Conservation (phyloP, 2,329 filamentous ascomycete species). For the Zymoseptoria tritici region DNA sequence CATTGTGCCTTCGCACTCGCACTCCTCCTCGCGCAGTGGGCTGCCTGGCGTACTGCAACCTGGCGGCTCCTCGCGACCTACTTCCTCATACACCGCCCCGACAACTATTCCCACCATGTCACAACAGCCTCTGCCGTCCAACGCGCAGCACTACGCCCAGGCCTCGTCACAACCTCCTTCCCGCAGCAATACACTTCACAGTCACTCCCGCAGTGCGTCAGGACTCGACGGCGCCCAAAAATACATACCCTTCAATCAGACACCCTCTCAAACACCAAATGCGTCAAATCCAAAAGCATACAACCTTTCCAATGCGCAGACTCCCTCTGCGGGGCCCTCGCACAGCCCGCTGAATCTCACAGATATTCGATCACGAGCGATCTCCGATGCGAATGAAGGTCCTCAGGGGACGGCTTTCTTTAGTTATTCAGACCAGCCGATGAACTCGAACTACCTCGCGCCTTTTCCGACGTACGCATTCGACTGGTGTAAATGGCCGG, state of each 20-base stretch:
- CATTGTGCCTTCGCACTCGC: constrained; percentile 20
- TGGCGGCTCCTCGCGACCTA: constrained; percentile 38
- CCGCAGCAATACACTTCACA: constrained; percentile 62
- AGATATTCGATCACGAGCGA: constrained; percentile 81
- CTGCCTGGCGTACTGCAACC: constrained; percentile 57
- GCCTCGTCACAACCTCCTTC: constrained; percentile 31
- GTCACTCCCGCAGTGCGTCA: constrained; percentile 63
- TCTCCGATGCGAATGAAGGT: constrained; percentile 71
- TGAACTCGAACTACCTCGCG: constrained; percentile 83
- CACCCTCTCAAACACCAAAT: constrained; percentile 47
- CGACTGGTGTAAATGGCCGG: constrained; percentile 98
- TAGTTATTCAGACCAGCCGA: constrained; percentile 59
- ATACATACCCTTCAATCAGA: constrained; percentile 57
- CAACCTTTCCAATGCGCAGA: constrained; percentile 56
- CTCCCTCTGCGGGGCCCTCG: constrained; percentile 55
- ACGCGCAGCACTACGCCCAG: constrained; percentile 50
- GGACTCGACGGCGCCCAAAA: constrained; percentile 41
- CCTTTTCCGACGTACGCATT: constrained; percentile 95
- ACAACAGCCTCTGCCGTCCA: constrained; percentile 42
- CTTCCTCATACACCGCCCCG: constrained; percentile 46
- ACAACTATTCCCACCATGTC: constrained; percentile 50
- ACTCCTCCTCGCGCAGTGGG: constrained; percentile 27
- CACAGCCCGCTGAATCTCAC: constrained; percentile 86
- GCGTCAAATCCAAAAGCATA: constrained; percentile 36
- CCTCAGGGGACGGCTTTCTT: constrained; percentile 53